Base-by-base conservation (phyloP, 306 rosid genomes). In the Bauhinia variegata region DNA sequence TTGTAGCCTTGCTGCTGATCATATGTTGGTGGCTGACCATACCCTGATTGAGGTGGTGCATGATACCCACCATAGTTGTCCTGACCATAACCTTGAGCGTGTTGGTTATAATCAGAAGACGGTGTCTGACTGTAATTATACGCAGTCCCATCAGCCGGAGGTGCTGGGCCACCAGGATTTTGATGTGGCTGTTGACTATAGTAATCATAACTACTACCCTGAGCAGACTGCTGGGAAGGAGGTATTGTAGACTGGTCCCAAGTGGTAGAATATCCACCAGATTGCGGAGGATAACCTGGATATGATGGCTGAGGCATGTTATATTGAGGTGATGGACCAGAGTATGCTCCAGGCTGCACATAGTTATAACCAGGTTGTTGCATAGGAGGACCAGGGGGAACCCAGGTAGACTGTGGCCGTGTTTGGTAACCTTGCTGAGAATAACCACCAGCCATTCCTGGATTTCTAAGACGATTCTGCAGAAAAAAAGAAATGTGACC, bases 341-440 rank as follows among this genome's bases (percentile, higher is more conserved):
- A 72, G 78, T 93, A 93, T 32, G 78, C 76, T 15, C 98, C 97
- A 19, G 89, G 92, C 57, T 95, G 97, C 68, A 72, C 88, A 67
- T 88, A 95, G 50, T 92, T 97, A 82, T 95, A 95, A 63, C 95
- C 89, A 65, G 96, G 78, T 66, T 90, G 97, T 66, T 84, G 98
- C 83, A 78, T 55, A 58, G 87, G 86, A 71, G 87, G 88, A 51
- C 84, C 85, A 65, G 95, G 88, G 32, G 91, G 87, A 32, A 71
- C 92, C 97, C 95, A 95, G 80, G 81, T 86, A 38, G 97, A 48
- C 16, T 88, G 95, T 30, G 96, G 96, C 6, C 96, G 88, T 55
- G 97, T 78, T 82, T 95, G 99, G 67, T 87, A 95, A 58, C 98
- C 96, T 88, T 89, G 98, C 79, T 93, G 98, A 53, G 83, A 39